These are phyloP conservation scores for Microdochium trichocladiopsis DNA, from an alignment of 2,329 filamentous ascomycete species.

Conservation along the genomic window DNA sequence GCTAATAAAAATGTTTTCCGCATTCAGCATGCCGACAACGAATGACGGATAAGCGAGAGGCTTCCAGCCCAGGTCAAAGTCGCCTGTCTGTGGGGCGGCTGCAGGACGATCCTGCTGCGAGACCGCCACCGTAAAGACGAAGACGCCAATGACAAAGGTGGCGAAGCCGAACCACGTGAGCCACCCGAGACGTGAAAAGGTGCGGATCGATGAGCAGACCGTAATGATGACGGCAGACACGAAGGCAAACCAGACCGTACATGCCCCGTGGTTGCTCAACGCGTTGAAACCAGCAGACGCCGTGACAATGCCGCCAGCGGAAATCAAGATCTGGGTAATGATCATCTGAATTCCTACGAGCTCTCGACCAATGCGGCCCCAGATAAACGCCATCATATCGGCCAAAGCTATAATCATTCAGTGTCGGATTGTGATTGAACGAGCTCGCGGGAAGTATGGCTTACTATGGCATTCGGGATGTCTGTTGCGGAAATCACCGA, in stretches of 20 bases:
- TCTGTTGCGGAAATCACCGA: slow-evolving; percentile 16
- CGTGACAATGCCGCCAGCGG: slow-evolving; percentile 11
- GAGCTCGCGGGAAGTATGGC: not conserved
- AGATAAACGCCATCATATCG: slow-evolving; percentile 14
- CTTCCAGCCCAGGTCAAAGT: slow-evolving; percentile 46
- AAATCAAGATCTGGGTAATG: slow-evolving; percentile 15
- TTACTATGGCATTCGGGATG: slow-evolving; percentile 16
- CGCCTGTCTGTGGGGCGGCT: slow-evolving; percentile 45
- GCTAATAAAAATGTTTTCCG: slow-evolving; percentile 47
- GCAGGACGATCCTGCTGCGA: slow-evolving; percentile 45
- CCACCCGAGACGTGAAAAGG: slow-evolving; percentile 8
- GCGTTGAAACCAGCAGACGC: slow-evolving; percentile 15
- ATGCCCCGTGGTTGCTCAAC: slow-evolving; percentile 15
- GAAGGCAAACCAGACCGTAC: slow-evolving; percentile 16
- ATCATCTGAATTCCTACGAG: slow-evolving; percentile 15
- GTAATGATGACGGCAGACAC: slow-evolving; percentile 14
- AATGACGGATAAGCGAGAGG: slow-evolving; percentile 45
- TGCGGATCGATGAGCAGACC: slow-evolving; percentile 12
- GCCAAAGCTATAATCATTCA: slow-evolving; percentile 7
- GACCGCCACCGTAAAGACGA: slow-evolving; percentile 24
- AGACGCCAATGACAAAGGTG: slow-evolving; percentile 39
- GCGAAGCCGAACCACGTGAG: slow-evolving; percentile 37
- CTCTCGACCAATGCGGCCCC: slow-evolving; percentile 14
- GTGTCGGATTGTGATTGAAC: not conserved
- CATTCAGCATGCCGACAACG: slow-evolving; percentile 43